Evolutionary conservation across 352 stramenopile species (phyloP).

Genomic region (Globisporangium viniferum): DNA sequence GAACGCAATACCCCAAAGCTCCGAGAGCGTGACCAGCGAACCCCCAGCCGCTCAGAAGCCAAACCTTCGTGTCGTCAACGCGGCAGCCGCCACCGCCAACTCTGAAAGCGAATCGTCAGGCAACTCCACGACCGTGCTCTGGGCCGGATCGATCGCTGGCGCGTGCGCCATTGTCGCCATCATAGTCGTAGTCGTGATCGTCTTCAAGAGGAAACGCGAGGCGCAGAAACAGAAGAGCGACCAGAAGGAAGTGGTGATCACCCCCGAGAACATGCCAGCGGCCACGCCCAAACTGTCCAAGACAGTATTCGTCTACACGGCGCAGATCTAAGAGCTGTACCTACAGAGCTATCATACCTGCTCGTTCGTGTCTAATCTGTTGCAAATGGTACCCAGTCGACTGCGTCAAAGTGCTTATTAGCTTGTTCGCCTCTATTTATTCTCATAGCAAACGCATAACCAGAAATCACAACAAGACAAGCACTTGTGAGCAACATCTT

Average conservation of each 20-base stretch:
- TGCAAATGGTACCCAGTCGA: neutral
- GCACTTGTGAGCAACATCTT: neutral
- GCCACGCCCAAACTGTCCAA: conserved; percentile 25
- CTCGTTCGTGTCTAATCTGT: neutral
- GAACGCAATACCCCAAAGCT: conserved; percentile 6
- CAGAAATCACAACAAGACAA: neutral
- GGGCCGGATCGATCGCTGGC: conserved; percentile 22
- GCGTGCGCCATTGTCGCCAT: conserved; percentile 18
- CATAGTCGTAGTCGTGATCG: conserved; percentile 16
- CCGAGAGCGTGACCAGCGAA: neutral
- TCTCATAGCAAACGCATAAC: neutral
- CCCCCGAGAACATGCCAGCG: conserved; percentile 25
- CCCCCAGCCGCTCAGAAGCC: neutral
- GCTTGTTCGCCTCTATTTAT: neutral
- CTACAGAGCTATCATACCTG: conserved; percentile 32
- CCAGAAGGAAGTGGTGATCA: conserved; percentile 40
- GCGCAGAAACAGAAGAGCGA: conserved; percentile 12
- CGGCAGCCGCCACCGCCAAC: neutral
- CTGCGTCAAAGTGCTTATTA: neutral
- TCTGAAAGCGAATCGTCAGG: neutral
- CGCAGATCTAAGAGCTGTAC: conserved; percentile 41
- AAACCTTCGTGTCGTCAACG: neutral
- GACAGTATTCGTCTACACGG: conserved; percentile 51
- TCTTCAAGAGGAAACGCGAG: conserved; percentile 19
- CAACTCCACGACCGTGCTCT: conserved; percentile 12